Percentiles rank a stretch among this genome's conserved stretches.
phyloP scores from a whole-genome alignment of 2,329 filamentous ascomycete genomes.

The Diaporthe ilicicola region DNA sequence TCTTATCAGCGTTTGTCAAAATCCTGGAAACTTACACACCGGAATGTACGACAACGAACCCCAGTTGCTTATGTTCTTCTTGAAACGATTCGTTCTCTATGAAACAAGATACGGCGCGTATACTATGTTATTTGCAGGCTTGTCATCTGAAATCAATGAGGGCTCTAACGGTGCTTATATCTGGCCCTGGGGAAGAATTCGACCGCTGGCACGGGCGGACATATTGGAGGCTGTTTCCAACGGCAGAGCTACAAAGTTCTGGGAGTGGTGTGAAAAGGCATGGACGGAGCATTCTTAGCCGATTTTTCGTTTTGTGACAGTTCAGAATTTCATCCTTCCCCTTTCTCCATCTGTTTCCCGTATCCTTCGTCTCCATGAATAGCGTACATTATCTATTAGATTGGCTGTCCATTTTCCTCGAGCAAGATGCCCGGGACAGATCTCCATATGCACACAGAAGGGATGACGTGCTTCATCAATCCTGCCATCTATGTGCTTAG shows the following conservation, averaged over 20 bases:
- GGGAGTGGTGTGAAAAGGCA: slow-evolving; percentile 14
- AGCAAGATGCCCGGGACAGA: not conserved
- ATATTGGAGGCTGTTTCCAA: slow-evolving; percentile 17
- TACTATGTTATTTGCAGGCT: slow-evolving; percentile 8
- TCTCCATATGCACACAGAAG: not conserved
- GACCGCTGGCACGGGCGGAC: slow-evolving; percentile 8
- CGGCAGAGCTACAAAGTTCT: slow-evolving; percentile 5
- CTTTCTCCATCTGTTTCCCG: not conserved
- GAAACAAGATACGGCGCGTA: slow-evolving; percentile 6
- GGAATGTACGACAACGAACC: slow-evolving; percentile 1
- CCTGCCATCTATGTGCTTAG: not conserved
- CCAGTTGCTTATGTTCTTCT: not conserved
- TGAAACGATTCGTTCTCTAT: slow-evolving; percentile 8
- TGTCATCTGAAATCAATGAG: not conserved
- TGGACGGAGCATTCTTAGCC: not conserved
- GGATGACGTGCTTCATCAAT: not conserved
- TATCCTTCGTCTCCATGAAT: not conserved
- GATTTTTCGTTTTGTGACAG: not conserved
- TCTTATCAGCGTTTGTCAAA: slow-evolving; percentile 1
- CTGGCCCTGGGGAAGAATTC: slow-evolving; percentile 4
- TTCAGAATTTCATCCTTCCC: not conserved
- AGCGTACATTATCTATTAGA: not conserved
- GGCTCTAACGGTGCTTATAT: slow-evolving; percentile 5
- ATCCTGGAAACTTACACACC: slow-evolving; percentile 5
- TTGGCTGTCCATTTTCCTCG: not conserved